A percentile compares a stretch with the other conserved stretches of the same genome.
Conservation (phyloP, 129 eudicot genomes). For the Rutidosis leptorrhynchoides region DNA sequence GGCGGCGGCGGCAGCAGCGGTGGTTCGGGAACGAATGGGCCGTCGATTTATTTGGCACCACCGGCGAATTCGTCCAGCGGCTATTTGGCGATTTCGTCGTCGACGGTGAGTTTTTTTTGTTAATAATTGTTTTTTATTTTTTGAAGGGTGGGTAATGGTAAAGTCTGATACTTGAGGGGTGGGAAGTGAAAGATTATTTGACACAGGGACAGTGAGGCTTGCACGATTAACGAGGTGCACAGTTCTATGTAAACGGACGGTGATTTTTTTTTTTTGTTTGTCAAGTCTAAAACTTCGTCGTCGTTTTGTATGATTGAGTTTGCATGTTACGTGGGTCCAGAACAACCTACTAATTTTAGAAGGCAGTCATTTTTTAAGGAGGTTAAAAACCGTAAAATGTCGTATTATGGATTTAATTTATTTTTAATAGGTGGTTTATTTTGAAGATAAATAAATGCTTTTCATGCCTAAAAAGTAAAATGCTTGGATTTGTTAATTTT, state of each 20-base stretch:
- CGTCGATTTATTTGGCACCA: conserved; percentile 33
- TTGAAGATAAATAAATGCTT: neutral
- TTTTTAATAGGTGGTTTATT: neutral
- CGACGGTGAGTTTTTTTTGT: conserved; percentile 49
- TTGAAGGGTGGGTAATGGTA: neutral
- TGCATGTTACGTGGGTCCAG: neutral
- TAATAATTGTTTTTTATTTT: neutral
- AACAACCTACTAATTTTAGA: neutral
- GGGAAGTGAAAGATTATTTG: neutral
- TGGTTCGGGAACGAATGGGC: conserved; percentile 5
- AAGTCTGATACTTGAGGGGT: conserved; percentile 7
- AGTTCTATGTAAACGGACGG: conserved; percentile 16
- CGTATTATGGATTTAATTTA: neutral
- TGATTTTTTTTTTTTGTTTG: conserved; percentile 4
- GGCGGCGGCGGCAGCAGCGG: neutral
- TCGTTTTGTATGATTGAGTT: conserved; percentile 12
- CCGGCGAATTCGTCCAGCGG: conserved; percentile 66
- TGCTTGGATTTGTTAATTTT: neutral
- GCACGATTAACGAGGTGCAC: conserved; percentile 13
- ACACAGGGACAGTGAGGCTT: conserved; percentile 9
- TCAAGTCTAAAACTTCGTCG: conserved; percentile 6
- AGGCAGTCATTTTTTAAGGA: neutral
- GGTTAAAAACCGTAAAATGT: neutral
- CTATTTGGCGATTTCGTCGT: conserved; percentile 66
- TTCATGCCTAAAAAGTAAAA: neutral